Base-by-base conservation (phyloP, 192 early-diverging fungal species). In the Martensiomyces pterosporus region DNA sequence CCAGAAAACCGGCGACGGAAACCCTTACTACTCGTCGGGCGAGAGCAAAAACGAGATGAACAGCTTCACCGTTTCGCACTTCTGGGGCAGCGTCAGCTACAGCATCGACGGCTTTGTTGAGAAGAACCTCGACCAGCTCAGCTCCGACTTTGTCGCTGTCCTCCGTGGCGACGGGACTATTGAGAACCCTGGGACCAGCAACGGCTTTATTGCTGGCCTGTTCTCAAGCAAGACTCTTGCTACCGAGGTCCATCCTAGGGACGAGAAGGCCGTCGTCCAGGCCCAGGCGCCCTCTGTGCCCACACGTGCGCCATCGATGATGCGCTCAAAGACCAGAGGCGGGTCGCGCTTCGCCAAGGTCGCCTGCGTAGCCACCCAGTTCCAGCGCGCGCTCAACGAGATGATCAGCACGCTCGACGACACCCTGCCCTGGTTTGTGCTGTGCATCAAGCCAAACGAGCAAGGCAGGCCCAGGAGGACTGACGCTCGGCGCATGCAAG, bases 131-230 rank as follows among this genome's bases (percentile, higher is more conserved):
- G 89, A 93, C 50, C 79, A 80, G 55, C 65, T 94, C 15, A 86
- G 83, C 66, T 74, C 85, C 0, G 89, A 94, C 64, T 90, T 92
- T 73, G 85, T 95, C 4, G 78, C 85, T 0, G 71, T 92, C 22
- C 88, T 95, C 78, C 83, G 90, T 25, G 85, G 86, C 23, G 66
- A 75, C 37, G 72, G 66, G 24, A 60, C 72, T 2, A 49, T 49
- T 23, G 66, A 64, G 12, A 80, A 50, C 4, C 65, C 79, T 2
- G 73, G 80, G 8, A 82, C 86, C n/a, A 75, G 75, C 47, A 87
- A 87, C 49, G 59, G 77, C 9, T 94, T 94, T 57, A 72, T 90
- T 27, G 71, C 80, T 10, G 84, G 82, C 14, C 70, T 94, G 35
- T 94, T 94, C 56, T 81, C 83, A 0, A 82, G 85, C 38, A 80